Evolutionary conservation across 2,329 filamentous ascomycete species (phyloP).

Genomic region (Ustulina deusta): DNA sequence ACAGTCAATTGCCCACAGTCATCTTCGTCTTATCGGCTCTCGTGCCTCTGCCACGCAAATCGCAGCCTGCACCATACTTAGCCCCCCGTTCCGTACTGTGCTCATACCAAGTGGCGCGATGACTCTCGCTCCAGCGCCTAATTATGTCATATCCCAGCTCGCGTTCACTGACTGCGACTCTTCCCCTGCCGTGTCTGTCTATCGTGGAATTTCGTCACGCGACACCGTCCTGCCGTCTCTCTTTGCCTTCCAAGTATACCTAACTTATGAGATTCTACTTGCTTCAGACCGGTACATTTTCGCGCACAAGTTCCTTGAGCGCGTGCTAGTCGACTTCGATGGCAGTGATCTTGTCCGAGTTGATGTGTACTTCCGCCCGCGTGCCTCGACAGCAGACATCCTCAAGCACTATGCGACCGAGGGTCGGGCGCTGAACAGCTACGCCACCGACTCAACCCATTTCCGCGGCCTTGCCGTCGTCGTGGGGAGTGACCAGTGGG

Average conservation of each 20-base stretch:
- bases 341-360: not conserved
- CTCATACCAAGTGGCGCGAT: too few species aligned
- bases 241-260: conserved; percentile 8
- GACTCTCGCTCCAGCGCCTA: conserved; percentile 1
- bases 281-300: not conserved
- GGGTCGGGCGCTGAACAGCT: not conserved
- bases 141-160: conserved; percentile 3
- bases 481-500: not conserved
- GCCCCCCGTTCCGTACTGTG: too few species aligned
- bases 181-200: not conserved
- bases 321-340: not conserved
- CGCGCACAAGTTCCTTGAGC: not conserved
- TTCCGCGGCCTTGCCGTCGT: conserved; percentile 1
- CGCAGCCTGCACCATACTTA: too few species aligned
- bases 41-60: too few species aligned
- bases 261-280: not conserved
- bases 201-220: not conserved
- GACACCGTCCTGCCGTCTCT: conserved; percentile 1
- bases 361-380: not conserved
- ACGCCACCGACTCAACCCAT: not conserved
- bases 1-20: too few species aligned
- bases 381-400: not conserved
- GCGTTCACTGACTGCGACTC: conserved; percentile 5
- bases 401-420: not conserved
- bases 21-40: too few species aligned